Evolutionary conservation across 768 basidiomycete genomes (phyloP), one percentile per base, ranked within the genome.

Genomic region (Russula foetens): DNA sequence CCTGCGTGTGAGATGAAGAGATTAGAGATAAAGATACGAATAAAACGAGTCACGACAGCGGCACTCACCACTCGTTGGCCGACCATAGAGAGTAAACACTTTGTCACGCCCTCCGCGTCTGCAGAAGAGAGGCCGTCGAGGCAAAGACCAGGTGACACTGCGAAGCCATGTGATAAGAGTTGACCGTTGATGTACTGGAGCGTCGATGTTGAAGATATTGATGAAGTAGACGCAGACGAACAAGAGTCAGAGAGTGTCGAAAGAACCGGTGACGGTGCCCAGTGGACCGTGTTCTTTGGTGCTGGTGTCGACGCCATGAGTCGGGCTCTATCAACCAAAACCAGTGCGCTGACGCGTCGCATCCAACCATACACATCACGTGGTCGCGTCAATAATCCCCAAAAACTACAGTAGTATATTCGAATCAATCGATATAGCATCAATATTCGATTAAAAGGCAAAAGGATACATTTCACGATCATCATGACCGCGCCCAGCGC

Each of bases 171-270:
- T 2, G 91, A 85, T 50, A 90, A 72, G 7, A 94, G 80, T 66
- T 94, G 92, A 21, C 85, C 76, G 68, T 92, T 93, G 68, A 92
- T 78, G 68, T 88, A 92, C 59, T 90, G 85, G 26, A 90, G 70
- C 59, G 80, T 86, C 4, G 86, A 86, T 0, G 75, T 73, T 7
- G 82, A 81, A 29, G 76, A 71, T 47, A 77, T 73, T 0, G 78
- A 79, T 1, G 78, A 78, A 4, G 79, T 72, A 3, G 81, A 79
- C 29, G 78, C 71, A 6, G 81, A 79, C 23, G 76, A 71, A 1
- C 39, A 0, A 24, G 77, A 73, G 76, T 70, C 67, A 24, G 67
- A 68, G 52, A 67, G 61, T 48, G 71, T 64, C n/a, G 51, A 52
- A 66, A 63, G 66, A 8, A 67, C 41, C 3, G 67, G 67, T n/a